Conservation (phyloP, 108 stramenopile genomes). For the Nannochloropsis oceanica region DNA sequence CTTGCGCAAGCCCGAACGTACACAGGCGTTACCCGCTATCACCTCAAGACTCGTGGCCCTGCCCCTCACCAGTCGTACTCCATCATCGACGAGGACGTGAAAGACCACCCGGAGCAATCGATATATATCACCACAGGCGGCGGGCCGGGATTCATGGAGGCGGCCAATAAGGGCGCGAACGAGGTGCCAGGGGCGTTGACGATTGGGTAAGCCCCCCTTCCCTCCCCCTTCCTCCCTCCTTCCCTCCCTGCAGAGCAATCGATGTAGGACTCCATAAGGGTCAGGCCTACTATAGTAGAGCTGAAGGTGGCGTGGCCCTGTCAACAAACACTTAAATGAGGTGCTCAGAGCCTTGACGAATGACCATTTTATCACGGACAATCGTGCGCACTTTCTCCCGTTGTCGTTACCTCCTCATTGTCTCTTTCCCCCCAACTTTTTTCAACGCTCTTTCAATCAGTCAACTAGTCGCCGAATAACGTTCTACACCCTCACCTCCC, state of each 20-base stretch:
- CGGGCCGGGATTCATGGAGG: constrained; percentile 44
- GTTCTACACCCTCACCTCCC: too few species aligned
- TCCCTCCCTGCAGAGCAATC: not conserved
- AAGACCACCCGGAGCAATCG: constrained; percentile 11
- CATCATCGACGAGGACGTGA: not conserved
- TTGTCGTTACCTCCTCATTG: too few species aligned
- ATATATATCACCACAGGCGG: constrained; percentile 35
- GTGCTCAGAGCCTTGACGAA: too few species aligned
- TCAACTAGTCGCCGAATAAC: too few species aligned
- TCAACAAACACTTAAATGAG: too few species aligned
- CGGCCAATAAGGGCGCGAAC: constrained; percentile 37
- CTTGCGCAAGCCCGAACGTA: not conserved
- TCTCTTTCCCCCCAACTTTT: too few species aligned
- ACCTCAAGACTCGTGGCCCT: not conserved
- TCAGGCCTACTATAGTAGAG: too few species aligned
- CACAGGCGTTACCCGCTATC: not conserved
- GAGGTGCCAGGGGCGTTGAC: constrained; percentile 18
- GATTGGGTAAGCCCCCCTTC: constrained; percentile 6
- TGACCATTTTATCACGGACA: too few species aligned
- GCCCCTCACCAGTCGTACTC: not conserved
- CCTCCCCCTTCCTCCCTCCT: not conserved
- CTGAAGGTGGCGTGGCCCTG: too few species aligned
- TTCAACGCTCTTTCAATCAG: too few species aligned
- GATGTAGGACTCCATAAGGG: too few species aligned
- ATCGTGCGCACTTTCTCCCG: too few species aligned